phyloP scores from a whole-genome alignment of 139 green algal species.

The Edaphochlamys debaryana region DNA sequence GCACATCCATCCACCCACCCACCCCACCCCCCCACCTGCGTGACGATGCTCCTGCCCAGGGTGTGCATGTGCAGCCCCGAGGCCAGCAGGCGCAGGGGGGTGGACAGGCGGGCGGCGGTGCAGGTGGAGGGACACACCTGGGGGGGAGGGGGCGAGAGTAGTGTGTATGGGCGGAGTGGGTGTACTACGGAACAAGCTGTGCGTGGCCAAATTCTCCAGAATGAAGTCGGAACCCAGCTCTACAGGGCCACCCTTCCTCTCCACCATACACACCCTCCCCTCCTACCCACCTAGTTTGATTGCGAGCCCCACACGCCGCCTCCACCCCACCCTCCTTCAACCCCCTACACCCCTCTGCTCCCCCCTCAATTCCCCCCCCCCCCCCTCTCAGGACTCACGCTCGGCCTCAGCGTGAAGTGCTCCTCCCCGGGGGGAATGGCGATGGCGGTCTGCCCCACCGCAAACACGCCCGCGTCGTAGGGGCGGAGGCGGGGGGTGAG shows the following conservation, averaged over 20 bases:
- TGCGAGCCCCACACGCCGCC: too few species aligned
- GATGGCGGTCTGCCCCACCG: constrained; percentile 18
- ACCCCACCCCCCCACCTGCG: not conserved
- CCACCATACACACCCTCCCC: too few species aligned
- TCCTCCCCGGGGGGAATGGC: constrained; percentile 8
- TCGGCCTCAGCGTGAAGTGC: not conserved
- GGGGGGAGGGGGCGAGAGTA: too few species aligned
- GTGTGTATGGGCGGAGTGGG: too few species aligned
- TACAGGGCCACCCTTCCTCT: too few species aligned
- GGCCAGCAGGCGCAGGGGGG: not conserved
- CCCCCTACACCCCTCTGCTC: not conserved
- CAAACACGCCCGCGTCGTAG: constrained; percentile 24
- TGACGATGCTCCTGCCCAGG: not conserved
- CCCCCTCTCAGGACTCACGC: not conserved
- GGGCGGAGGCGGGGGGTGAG: constrained; percentile 14
- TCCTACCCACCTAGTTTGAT: too few species aligned
- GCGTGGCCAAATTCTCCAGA: too few species aligned
- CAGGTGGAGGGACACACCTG: not conserved
- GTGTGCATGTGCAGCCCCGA: not conserved
- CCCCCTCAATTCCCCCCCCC: too few species aligned
- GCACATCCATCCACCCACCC: too few species aligned
- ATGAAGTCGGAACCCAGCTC: too few species aligned
- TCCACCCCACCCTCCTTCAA: too few species aligned
- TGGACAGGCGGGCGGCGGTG: not conserved
- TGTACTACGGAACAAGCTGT: too few species aligned